Evolutionary conservation across 345 rosid species (phyloP).

Genomic region (Nasturtium officinale): DNA sequence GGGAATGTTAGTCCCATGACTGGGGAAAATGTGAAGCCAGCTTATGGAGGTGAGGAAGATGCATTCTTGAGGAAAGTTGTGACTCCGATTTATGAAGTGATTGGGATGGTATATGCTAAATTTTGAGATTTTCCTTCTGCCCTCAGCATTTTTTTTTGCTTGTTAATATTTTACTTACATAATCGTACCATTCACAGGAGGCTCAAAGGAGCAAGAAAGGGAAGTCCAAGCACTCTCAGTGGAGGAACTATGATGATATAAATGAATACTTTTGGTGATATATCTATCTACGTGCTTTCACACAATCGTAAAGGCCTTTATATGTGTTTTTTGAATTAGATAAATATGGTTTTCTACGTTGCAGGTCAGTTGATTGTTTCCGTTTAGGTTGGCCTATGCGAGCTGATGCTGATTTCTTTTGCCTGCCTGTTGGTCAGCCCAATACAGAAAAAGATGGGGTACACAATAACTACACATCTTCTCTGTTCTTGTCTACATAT

Average conservation of each 20-base stretch:
- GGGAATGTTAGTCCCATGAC: slow-evolving; percentile 98
- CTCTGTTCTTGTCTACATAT: slow-evolving; percentile 9
- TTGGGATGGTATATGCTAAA: slow-evolving; percentile 57
- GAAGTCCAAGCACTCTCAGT: slow-evolving; percentile 94
- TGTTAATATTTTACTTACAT: slow-evolving; percentile 3
- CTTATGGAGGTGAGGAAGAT: slow-evolving; percentile 97
- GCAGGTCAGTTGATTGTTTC: slow-evolving; percentile 95
- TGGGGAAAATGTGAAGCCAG: slow-evolving; percentile 96
- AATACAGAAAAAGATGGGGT: slow-evolving; percentile 66
- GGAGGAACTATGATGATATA: slow-evolving; percentile 99
- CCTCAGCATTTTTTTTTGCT: slow-evolving; percentile 7
- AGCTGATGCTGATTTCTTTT: slow-evolving; percentile 91
- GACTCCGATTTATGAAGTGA: slow-evolving; percentile 86
- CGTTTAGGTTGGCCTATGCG: slow-evolving; percentile 99
- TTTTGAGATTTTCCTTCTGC: not conserved
- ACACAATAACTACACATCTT: slow-evolving; percentile 23
- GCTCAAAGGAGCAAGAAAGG: slow-evolving; percentile 81
- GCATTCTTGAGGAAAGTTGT: slow-evolving; percentile 93
- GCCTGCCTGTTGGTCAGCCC: slow-evolving; percentile 43
- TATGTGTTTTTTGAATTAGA: slow-evolving; percentile 12
- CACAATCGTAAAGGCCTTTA: not conserved
- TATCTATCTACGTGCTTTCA: slow-evolving; percentile 6
- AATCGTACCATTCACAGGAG: slow-evolving; percentile 62
- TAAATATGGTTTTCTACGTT: slow-evolving; percentile 33
- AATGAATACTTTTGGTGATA: slow-evolving; percentile 95